Evolutionary conservation across 345 rosid genomes (phyloP), one percentile per base, ranked within the genome.

Genomic region (Theobroma cacao): DNA sequence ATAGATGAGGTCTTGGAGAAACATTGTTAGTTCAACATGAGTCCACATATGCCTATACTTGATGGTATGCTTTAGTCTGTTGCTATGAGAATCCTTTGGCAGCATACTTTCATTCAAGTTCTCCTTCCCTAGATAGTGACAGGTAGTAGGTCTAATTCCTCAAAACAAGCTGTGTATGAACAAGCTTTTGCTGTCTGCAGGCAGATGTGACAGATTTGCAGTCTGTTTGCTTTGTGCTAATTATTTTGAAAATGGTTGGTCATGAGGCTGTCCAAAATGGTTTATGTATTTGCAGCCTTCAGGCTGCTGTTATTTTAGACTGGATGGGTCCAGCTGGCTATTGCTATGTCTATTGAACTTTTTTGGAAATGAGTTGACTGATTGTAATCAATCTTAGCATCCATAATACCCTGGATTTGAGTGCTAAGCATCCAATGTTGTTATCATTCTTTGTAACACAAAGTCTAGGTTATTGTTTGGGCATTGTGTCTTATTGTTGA

Each of bases 1-100:
- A 55, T 79, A 20, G 75, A 36, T 63, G 74, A 71, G 18, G 33
- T 79, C 45, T 53, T 24, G 79, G 41, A 75, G 79, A 40, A 5
- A 52, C 17, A 7, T 20, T 31, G 5, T 52, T 18, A 7, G 17
- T 52, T 66, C 40, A 65, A 34, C 18, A 77, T 20, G 20, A 18
- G 72, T n/a, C 50, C 5, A n/a, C 52, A 34, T 58, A 64, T 52
- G 53, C 36, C 26, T 70, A 40, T 5, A 15, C n/a, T 18, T 40
- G 12, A 55, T 53, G 26, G 59, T 8, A 38, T 34, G 1, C 0
- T 7, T 34, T 2, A 3, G 26, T 34, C 24, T 20, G 50, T 7
- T 18, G 24, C 72, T 38, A 38, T 4, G 12, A 22, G 26, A 38
- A 4, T 61, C 66, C 66, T n/a, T 26, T 38, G 45, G 45, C 45